Conservation (phyloP, 768 basidiomycete species). For the Leccinum olivaceopallidum region DNA sequence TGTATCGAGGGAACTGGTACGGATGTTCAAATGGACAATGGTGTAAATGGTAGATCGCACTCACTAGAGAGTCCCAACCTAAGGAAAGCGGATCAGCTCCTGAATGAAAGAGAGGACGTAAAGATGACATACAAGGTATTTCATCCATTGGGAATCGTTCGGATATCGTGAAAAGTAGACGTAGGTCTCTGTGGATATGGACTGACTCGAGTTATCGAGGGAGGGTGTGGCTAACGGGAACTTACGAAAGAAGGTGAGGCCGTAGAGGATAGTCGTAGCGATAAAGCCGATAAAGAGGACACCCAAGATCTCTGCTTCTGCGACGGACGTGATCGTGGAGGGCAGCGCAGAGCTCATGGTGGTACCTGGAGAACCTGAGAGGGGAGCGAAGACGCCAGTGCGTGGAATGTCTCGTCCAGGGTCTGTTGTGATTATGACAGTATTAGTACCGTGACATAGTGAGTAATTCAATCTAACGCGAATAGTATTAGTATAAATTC, state of each 20-base stretch:
- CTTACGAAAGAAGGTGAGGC: constrained; percentile 36
- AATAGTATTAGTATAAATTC: constrained; percentile 5
- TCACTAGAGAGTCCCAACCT: constrained; percentile 28
- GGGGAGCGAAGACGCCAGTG: constrained; percentile 2
- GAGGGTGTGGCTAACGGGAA: not conserved
- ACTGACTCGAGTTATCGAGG: not conserved
- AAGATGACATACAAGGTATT: constrained; percentile 19
- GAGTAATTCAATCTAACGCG: not conserved
- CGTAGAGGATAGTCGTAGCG: constrained; percentile 29
- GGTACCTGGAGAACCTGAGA: not conserved
- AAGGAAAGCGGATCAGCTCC: not conserved
- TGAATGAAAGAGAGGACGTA: not conserved
- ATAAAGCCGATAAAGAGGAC: constrained; percentile 32
- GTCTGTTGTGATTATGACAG: not conserved
- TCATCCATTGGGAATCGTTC: constrained; percentile 18
- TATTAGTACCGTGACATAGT: constrained; percentile 4
- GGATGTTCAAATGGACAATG: not conserved
- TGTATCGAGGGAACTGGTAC: constrained; percentile 25
- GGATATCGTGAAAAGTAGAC: constrained; percentile 32
- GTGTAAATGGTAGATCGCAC: not conserved
- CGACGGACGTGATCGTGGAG: constrained; percentile 11
- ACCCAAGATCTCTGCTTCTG: constrained; percentile 28
- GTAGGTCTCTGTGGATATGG: constrained; percentile 23
- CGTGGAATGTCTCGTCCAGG: not conserved
- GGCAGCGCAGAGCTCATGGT: constrained; percentile 16